Base-by-base conservation (phyloP, 2,329 filamentous ascomycete genomes). In the Rhynchosporium secalis region DNA sequence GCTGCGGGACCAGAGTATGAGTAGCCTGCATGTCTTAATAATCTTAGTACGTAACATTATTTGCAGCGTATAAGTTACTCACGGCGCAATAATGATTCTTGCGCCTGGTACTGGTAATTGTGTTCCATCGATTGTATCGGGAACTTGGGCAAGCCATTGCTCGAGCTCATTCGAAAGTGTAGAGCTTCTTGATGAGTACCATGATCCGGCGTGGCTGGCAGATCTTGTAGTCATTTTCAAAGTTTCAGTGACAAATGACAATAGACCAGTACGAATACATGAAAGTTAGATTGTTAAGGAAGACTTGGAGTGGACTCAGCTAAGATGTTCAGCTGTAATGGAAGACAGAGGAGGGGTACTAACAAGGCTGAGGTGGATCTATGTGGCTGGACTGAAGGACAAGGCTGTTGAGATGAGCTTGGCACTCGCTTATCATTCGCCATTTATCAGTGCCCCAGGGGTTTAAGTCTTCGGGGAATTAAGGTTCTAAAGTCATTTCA, bases 11-110 rank as follows among this genome's bases (percentile, higher is more conserved):
- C 95, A 3, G 95, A 99, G 80, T 94, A 98, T 1, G 85, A 80
- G 78, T 96, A 99, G 65, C 95, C 95, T 63, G 95, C 95, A 76
- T 99, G 95, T 64, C 94, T 97, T 69, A 38, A 36, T 15, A n/a
- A 36, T 41, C 38, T 68, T 55, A 68, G 62, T 31, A 49, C 38
- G 36, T 51, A 49, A 33, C 3, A 36, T 60, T 4, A 10, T 36
- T 15, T 52, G 48, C 13, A 51, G 13, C 5, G 29, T 36, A 58
- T 55, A 60, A 54, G 43, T 45, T 52, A 79, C 89, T 81, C 83
- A 97, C 94, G 95, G 95, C 65, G 92, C 92, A 74, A 99, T 97
- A 61, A 99, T 88, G 13, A 95, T 81, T 75, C 92, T 85, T 4
- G 93, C 93, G 38, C 87, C 86, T 1, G 86, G 75, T 1, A 93